A percentile compares a stretch with the other conserved stretches of the same genome.
Evolutionary conservation across 495 filamentous ascomycete species (phyloP).

Genomic region (Annulohypoxylon stygium): DNA sequence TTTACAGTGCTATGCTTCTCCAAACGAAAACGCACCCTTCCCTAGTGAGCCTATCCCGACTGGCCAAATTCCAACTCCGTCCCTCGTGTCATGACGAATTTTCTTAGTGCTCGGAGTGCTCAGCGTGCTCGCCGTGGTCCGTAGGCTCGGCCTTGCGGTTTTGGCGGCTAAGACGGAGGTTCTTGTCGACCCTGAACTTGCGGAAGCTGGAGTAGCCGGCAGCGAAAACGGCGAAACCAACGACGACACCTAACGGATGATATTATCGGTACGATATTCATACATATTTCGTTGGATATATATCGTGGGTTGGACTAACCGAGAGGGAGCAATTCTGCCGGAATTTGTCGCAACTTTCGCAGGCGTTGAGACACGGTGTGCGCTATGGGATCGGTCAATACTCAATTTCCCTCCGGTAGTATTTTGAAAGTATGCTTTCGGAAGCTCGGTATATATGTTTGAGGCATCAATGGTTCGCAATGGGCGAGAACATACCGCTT

Average conservation of each 20-base stretch:
- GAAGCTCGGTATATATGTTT: slow-evolving; percentile 7
- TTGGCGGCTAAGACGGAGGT: slow-evolving; percentile 79
- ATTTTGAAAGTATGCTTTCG: slow-evolving; percentile 19
- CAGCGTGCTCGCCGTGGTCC: slow-evolving; percentile 41
- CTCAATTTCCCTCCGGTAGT: slow-evolving; percentile 1
- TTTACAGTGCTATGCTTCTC: slow-evolving; percentile 48
- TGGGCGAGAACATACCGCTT: slow-evolving; percentile 72
- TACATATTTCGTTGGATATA: background rate
- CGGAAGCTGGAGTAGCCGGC: slow-evolving; percentile 82
- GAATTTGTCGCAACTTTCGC: slow-evolving; percentile 85
- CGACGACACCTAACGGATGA: slow-evolving; percentile 76
- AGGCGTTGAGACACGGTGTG: slow-evolving; percentile 98
- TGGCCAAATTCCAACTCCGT: slow-evolving; percentile 12
- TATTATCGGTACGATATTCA: slow-evolving; percentile 30
- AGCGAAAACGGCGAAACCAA: slow-evolving; percentile 73
- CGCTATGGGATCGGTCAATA: slow-evolving; percentile 67
- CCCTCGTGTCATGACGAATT: slow-evolving; percentile 8
- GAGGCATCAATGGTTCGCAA: slow-evolving; percentile 49
- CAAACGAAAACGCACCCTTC: slow-evolving; percentile 36
- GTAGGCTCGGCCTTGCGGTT: slow-evolving; percentile 58
- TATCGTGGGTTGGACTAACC: slow-evolving; percentile 69
- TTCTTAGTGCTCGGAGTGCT: slow-evolving; percentile 42
- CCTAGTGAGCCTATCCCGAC: slow-evolving; percentile 28
- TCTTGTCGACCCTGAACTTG: slow-evolving; percentile 91
- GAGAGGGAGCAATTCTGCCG: slow-evolving; percentile 93